Percentiles rank a stretch among this genome's conserved stretches.
Conservation (phyloP, 2,329 filamentous ascomycete species). For the Beauveria scarabaeidicola region DNA sequence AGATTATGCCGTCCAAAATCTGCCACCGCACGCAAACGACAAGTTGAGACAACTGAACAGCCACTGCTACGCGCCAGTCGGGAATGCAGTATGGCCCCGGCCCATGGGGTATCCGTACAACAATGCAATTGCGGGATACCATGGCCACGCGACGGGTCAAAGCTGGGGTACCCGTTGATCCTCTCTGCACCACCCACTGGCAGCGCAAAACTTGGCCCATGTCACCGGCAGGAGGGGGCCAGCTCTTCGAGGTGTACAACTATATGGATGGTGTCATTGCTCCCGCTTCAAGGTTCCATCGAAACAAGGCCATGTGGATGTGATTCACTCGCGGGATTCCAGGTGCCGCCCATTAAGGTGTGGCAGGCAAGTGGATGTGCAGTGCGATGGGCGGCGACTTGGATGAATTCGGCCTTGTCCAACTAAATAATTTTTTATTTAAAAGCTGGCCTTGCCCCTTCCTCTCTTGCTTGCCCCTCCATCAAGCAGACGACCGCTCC, state of each 20-base stretch:
- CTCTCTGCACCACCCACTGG: neutral
- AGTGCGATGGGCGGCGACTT: neutral
- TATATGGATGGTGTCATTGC: neutral
- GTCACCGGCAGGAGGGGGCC: neutral
- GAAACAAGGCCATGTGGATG: neutral
- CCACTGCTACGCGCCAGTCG: neutral
- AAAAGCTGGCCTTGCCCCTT: neutral
- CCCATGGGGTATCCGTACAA: no score
- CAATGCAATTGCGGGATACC: no score
- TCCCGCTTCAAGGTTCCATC: neutral
- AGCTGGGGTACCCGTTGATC: neutral
- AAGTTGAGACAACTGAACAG: neutral
- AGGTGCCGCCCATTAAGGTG: conserved; percentile 7
- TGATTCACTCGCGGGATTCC: neutral
- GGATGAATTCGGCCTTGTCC: conserved; percentile 1
- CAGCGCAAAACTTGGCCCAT: neutral
- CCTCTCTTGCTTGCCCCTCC: no score
- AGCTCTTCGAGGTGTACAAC: neutral
- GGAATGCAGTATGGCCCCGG: neutral
- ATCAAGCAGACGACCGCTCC: neutral
- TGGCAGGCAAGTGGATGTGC: neutral
- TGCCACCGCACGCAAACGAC: neutral
- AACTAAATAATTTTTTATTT: neutral
- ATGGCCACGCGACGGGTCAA: no score
- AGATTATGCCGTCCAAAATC: conserved; percentile 1